These are phyloP conservation scores for Teratosphaeria zuluensis DNA, from an alignment of 2,329 filamentous ascomycete species.

Conservation along the genomic window DNA sequence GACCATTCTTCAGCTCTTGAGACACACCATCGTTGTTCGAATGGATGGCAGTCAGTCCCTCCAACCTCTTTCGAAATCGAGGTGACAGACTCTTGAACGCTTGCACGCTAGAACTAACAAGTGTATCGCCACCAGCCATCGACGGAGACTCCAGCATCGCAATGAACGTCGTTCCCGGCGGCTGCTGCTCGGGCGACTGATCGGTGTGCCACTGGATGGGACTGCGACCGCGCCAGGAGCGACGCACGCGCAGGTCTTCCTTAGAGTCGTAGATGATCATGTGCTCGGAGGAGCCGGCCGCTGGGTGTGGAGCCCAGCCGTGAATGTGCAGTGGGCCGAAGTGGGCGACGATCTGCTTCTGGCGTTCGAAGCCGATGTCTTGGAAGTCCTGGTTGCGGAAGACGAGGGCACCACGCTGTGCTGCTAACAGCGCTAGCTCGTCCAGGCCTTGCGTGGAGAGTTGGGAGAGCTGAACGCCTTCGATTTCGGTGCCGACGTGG, in stretches of 20 bases:
- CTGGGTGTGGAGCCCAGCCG: conserved; percentile 8
- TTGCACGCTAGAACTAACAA: too few species aligned
- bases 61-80: too few species aligned
- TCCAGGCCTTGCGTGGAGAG: conserved; percentile 5
- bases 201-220: too few species aligned
- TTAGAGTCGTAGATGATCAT: conserved; percentile 10
- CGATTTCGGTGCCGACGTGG: conserved; percentile 9
- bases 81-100: too few species aligned
- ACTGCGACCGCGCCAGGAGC: too few species aligned
- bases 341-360: conserved; percentile 7
- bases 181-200: too few species aligned
- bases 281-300: conserved; percentile 4
- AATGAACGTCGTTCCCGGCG: too few species aligned
- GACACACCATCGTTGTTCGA: too few species aligned
- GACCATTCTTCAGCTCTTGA: conserved; percentile 18
- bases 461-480: conserved; percentile 5
- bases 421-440: conserved; percentile 6
- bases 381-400: conserved; percentile 10
- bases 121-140: too few species aligned
- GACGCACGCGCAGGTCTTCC: conserved; percentile 7
- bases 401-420: conserved; percentile 6
- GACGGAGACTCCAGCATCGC: too few species aligned
- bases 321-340: conserved; percentile 11
- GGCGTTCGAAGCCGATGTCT: conserved; percentile 3
- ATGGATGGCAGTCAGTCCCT: too few species aligned